Evolutionary conservation across 345 rosid species (phyloP), one percentile per base, ranked within the genome.

Genomic region (Pugionium cornutum): DNA sequence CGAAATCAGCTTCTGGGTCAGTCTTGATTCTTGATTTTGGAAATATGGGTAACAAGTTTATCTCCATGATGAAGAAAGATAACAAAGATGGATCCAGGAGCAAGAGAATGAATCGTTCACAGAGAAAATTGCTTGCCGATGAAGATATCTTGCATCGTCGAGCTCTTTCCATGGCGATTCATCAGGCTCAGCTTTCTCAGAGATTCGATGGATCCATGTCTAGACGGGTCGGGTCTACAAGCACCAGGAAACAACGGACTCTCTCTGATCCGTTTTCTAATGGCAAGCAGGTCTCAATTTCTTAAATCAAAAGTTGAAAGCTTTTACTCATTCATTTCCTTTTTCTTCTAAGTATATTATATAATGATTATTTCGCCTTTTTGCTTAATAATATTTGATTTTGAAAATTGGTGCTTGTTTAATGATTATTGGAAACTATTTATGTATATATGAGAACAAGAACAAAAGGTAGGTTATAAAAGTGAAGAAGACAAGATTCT

Each of bases 131-230:
- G 78, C 79, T 81, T 67, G 81, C 86, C 0, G 99, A 94, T 35
- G 99, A 94, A 75, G 98, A 92, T 84, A 55, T 84, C 39, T 66
- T 92, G 76, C 98, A 92, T 71, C 84, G 89, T 27, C 94, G 91
- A 81, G 96, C 96, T 78, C 62, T 94, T 6, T 94, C 99, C 28
- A 86, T 89, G 99, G 99, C 89, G 34, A 79, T 88, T 68, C 95
- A 89, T 26, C 98, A 92, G 75, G 87, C 86, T 62, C 90, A 83
- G 49, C 73, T 84, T 75, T 94, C 99, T 62, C 99, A 86, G 82
- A 78, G 99, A 78, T 88, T 88, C 39, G 97, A 94, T 4, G 97
- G 99, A 79, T 94, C 99, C 84, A 89, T 94, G 91, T 94, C 99
- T 9, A 80, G 97, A 64, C 81, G 97, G 64, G 81, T 83, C 66